Base-by-base conservation (phyloP, 2,329 filamentous ascomycete species). In the Ceratocystis variospora region DNA sequence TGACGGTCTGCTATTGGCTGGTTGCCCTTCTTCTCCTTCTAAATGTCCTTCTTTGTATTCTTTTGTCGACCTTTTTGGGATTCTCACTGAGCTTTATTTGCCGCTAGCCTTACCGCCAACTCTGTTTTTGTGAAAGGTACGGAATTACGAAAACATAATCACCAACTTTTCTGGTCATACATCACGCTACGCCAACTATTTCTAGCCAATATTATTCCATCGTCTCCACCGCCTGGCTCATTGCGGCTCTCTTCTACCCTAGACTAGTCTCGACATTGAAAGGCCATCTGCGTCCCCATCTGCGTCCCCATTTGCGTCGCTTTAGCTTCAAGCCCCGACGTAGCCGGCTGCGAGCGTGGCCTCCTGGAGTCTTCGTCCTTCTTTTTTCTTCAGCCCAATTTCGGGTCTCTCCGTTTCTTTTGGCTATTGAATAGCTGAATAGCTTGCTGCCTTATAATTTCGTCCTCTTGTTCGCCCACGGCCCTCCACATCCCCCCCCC, bases 21-120 rank as follows among this genome's bases (percentile, higher is more conserved):
- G 19, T 25, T 62, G 37, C 17, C 46, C 33, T 62, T 25, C 41
- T 8, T 48, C 41, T 44, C 53, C 53, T 57, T 57, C 53, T 31
- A 31, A 57, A 57, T 17, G 53, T 57, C 53, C 53, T 59, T 46
- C 45, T 62, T 28, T 28, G 41, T 41, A 22, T 62, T 46, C 61
- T 62, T 62, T 62, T 48, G 61, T n/a, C 61, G 22, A 12, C 61
- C 61, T 8, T 46, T 62, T 62, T 62, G 41, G 61, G 61, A 46
- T 46, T 31, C 6, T 3, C 41, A 10, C 6, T 41, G n/a, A 33
- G 55, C 55, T 59, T 59, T 59, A 59, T 59, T 33, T 59, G 55
- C 55, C 55, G 33, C 28, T 62, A 62, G 61, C 45, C 41, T 33
- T 46, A 15, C 37, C 44, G 19, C 19, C 41, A 31, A 48, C 45